Evolutionary conservation across 768 basidiomycete species (phyloP), one percentile per base, ranked within the genome.

Genomic region (Termitomyces bulborhizus): DNA sequence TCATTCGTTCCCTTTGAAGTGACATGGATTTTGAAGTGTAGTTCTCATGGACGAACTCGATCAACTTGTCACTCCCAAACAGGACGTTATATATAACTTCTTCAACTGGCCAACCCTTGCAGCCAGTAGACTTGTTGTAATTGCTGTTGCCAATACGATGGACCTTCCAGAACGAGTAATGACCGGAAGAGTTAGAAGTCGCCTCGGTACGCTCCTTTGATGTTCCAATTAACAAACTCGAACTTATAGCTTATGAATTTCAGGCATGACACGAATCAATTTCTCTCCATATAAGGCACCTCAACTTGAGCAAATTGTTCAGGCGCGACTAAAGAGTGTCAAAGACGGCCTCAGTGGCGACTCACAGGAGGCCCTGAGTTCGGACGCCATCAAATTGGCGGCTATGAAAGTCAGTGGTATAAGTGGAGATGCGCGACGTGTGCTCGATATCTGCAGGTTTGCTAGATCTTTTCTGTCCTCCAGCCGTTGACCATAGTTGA

Each of bases 41-140:
- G 94, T 98, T 4, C 76, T 99, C 15, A 98, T 99, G 92, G 96
- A 99, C 68, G 97, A 99, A 71, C 79, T 99, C 4, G 97, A 99
- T 70, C 97, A 98, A 68, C 79, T 99, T 29, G 84, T 98, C 62
- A 98, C 96, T 1, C 76, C 88, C 16, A 97, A 97, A 67, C 96
- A 99, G 68, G 96, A 99, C 56, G 96, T 99, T 9, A 90, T 99
- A 21, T 99, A 99, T 72, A 98, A 98, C 65, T 98, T 99, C 72
- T 98, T 98, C 79, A 98, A 99, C 67, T 99, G 97, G 96, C 97
- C 97, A 1, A 96, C 94, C 3, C 75, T 97, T 49, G 78, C 81
- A 0, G 85, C 84, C 18, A 94, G 93, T 55, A 91, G 90, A 68
- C 80, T 99, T 5, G 85, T 98, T 50, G 97, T 99, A 1, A 82